Conservation (phyloP, 495 filamentous ascomycete genomes). For the Neurospora discreta region DNA sequence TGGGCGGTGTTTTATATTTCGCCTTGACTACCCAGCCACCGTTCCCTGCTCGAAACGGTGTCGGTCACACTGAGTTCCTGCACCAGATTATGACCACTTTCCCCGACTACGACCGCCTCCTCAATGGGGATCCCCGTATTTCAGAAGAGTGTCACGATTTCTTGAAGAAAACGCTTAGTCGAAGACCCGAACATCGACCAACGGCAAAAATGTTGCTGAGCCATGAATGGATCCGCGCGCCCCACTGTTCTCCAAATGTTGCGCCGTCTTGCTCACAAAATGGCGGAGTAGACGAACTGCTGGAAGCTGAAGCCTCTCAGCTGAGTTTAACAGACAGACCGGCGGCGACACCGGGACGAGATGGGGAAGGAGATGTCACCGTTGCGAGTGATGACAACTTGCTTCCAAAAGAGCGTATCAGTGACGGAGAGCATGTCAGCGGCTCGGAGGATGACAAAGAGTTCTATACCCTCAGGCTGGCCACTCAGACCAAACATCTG, state of each 20-base stretch:
- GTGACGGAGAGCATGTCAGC: constrained; percentile 18
- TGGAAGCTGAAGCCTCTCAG: constrained; percentile 52
- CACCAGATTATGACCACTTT: constrained; percentile 68
- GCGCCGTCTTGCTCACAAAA: constrained; percentile 30
- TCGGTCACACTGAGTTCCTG: constrained; percentile 53
- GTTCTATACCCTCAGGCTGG: constrained; percentile 27
- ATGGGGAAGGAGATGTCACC: neutral
- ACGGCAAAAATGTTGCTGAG: constrained; percentile 49
- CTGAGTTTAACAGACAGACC: constrained; percentile 45
- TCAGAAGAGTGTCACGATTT: constrained; percentile 60
- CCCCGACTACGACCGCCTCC: constrained; percentile 50
- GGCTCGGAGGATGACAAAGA: constrained; percentile 31
- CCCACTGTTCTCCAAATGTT: constrained; percentile 20
- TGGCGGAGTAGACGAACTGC: constrained; percentile 33
- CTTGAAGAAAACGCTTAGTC: constrained; percentile 62
- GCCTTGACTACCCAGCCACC: constrained; percentile 65
- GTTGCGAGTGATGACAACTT: constrained; percentile 19
- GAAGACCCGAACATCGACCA: constrained; percentile 56
- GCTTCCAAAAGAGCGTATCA: constrained; percentile 34
- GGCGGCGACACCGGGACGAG: constrained; percentile 6
- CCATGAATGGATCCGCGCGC: constrained; percentile 55
- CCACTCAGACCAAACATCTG: constrained; percentile 40
- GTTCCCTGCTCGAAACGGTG: constrained; percentile 53
- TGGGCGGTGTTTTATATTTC: constrained; percentile 82
- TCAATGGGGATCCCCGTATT: constrained; percentile 31